Percentiles rank a stretch among this genome's conserved stretches.
phyloP scores from a whole-genome alignment of 1,139 yeast genomes.

The Suhomyces chickasaworum region DNA sequence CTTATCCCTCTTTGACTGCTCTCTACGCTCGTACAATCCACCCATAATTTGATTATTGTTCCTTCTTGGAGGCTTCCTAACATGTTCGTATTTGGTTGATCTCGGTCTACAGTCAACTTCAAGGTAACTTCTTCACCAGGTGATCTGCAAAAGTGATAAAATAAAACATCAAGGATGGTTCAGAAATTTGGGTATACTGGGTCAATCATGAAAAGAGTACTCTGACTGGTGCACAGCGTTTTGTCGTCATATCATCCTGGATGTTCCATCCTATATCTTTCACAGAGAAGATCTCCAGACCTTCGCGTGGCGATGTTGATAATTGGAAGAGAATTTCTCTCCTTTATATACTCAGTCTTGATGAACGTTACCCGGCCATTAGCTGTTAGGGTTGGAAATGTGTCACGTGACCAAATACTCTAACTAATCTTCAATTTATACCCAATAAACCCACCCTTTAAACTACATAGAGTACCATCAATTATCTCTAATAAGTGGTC shows the following conservation, averaged over 20 bases:
- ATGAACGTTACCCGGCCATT: slow-evolving; percentile 9
- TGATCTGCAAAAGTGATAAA: slow-evolving; percentile 11
- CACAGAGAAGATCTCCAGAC: slow-evolving; percentile 20
- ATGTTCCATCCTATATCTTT: slow-evolving; percentile 14
- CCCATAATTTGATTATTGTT: too few relatives aligned
- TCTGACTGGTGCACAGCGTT: slow-evolving; percentile 59
- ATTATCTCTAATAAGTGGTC: too few relatives aligned
- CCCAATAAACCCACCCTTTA: too few relatives aligned
- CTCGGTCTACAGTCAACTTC: too few relatives aligned
- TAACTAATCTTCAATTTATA: background rate
- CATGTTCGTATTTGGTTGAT: too few relatives aligned
- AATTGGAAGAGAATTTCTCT: background rate
- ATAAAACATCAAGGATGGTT: slow-evolving; percentile 16
- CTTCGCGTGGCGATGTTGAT: slow-evolving; percentile 10
- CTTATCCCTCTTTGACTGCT: too few relatives aligned
- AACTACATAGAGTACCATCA: too few relatives aligned
- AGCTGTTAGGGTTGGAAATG: slow-evolving; percentile 5
- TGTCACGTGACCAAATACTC: background rate
- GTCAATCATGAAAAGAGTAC: slow-evolving; percentile 50
- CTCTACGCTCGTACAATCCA: too few relatives aligned
- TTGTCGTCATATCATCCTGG: slow-evolving; percentile 38
- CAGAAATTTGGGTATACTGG: slow-evolving; percentile 54
- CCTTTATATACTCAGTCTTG: slow-evolving; percentile 10
- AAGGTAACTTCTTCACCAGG: background rate
- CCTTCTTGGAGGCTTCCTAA: too few relatives aligned